Evolutionary conservation across 2,329 filamentous ascomycete species (phyloP).

Genomic region (Coniochaeta sp.): DNA sequence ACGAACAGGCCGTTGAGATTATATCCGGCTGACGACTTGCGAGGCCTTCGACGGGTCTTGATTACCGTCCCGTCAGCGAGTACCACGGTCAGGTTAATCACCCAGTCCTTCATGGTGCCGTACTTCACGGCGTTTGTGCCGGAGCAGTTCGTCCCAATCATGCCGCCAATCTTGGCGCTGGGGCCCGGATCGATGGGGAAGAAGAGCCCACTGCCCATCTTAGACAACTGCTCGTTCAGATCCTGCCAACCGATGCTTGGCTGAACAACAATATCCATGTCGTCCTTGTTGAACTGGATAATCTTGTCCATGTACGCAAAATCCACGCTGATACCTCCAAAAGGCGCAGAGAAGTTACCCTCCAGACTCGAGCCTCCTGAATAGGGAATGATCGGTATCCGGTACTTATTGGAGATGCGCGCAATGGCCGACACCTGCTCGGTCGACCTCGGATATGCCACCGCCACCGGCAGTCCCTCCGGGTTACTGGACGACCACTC

Average conservation of each 20-base stretch:
- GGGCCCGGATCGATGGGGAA: constrained; percentile 82
- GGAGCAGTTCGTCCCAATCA: constrained; percentile 73
- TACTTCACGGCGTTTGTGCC: constrained; percentile 77
- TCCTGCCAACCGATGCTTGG: constrained; percentile 90
- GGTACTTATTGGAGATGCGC: constrained; percentile 69
- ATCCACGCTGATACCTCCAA: constrained; percentile 82
- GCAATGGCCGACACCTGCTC: constrained; percentile 53
- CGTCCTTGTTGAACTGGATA: constrained; percentile 70
- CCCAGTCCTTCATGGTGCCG: constrained; percentile 84
- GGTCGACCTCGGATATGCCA: constrained; percentile 56
- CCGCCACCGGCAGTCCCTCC: constrained; percentile 53
- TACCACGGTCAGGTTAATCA: constrained; percentile 75
- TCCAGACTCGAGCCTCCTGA: constrained; percentile 83
- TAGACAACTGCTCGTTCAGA: constrained; percentile 64
- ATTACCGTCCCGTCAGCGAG: constrained; percentile 72
- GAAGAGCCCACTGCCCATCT: constrained; percentile 71
- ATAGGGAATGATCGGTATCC: constrained; percentile 78
- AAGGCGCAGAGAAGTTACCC: constrained; percentile 82
- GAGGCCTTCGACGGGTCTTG: constrained; percentile 70
- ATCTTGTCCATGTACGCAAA: constrained; percentile 84
- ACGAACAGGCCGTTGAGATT: constrained; percentile 76
- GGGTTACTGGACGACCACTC: constrained; percentile 60
- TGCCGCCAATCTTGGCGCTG: constrained; percentile 70
- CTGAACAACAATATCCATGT: constrained; percentile 91
- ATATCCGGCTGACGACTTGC: constrained; percentile 77